Evolutionary conservation across 768 basidiomycete genomes (phyloP).

Genomic region (Serendipita sp.): DNA sequence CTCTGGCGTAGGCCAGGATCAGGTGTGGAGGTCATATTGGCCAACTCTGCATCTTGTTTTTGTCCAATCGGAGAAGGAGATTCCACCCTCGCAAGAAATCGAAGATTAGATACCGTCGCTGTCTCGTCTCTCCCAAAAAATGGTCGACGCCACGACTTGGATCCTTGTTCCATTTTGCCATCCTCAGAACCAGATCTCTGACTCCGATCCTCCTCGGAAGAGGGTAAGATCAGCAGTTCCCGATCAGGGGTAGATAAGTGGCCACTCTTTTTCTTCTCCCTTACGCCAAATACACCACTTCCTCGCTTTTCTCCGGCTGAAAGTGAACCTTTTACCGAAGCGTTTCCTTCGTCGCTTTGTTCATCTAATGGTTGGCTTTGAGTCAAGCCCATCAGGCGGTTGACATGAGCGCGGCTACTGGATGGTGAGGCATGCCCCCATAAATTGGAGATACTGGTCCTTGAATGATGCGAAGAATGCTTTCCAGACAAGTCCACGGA

Average conservation of each 20-base stretch:
- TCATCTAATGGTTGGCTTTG: not conserved
- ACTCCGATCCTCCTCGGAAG: not conserved
- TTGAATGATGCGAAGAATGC: not conserved
- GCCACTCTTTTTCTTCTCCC: not conserved
- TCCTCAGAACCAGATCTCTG: not conserved
- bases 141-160: not conserved
- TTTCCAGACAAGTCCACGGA: not conserved
- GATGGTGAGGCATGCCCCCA: not conserved
- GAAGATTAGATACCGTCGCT: not conserved
- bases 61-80: not conserved
- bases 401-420: not conserved
- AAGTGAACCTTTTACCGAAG: not conserved
- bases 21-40: not conserved
- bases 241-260: not conserved
- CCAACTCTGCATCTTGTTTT: not conserved
- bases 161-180: not conserved
- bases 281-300: not conserved
- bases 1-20: not conserved
- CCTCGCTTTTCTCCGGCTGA: not conserved
- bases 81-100: not conserved
- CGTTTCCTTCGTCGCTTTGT: constrained; percentile 2
- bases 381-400: not conserved
- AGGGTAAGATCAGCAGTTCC: not conserved
- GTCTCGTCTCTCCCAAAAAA: not conserved
- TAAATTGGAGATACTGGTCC: not conserved